Evolutionary conservation across 805 yeast genomes (phyloP).

Genomic region (Yamadazyma sp.): DNA sequence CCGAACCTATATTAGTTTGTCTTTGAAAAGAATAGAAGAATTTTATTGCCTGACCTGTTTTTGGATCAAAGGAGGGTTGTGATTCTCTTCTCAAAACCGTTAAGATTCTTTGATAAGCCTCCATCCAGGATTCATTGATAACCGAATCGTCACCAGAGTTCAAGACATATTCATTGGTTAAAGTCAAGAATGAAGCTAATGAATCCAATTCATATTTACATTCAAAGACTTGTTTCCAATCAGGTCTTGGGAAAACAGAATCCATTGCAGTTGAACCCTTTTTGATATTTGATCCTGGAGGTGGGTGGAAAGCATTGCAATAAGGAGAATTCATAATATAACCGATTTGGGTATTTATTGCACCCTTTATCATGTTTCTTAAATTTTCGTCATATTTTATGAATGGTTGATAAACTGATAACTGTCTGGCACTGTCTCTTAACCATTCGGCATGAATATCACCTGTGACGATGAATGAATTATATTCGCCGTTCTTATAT

Average conservation of each 20-base stretch:
- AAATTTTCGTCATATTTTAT: slow-evolving; percentile 49
- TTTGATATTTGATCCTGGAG: slow-evolving; percentile 48
- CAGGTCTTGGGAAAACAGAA: slow-evolving; percentile 63
- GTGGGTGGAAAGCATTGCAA: slow-evolving; percentile 93
- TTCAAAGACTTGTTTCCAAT: slow-evolving; percentile 74
- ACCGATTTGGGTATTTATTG: slow-evolving; percentile 74
- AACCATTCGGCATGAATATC: slow-evolving; percentile 95
- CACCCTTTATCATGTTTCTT: slow-evolving; percentile 61
- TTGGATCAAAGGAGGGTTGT: slow-evolving; percentile 53
- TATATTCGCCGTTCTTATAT: slow-evolving; percentile 3
- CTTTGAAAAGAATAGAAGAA: slow-evolving; percentile 69
- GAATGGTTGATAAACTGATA: slow-evolving; percentile 69
- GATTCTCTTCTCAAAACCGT: slow-evolving; percentile 58
- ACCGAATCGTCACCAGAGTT: slow-evolving; percentile 50
- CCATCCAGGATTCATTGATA: slow-evolving; percentile 50
- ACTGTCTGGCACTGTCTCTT: slow-evolving; percentile 81
- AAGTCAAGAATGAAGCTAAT: slow-evolving; percentile 73
- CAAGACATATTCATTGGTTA: slow-evolving; percentile 67
- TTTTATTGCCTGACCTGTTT: slow-evolving; percentile 45
- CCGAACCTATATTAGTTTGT: slow-evolving; percentile 71
- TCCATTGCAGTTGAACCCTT: slow-evolving; percentile 57
- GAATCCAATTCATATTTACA: slow-evolving; percentile 90
- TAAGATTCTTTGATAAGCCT: slow-evolving; percentile 52
- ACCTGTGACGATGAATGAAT: slow-evolving; percentile 74
- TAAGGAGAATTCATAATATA: slow-evolving; percentile 66